A percentile compares a stretch with the other conserved stretches of the same genome.
Conservation (phyloP, 2,329 filamentous ascomycete species). For the Orbilia brochopaga region DNA sequence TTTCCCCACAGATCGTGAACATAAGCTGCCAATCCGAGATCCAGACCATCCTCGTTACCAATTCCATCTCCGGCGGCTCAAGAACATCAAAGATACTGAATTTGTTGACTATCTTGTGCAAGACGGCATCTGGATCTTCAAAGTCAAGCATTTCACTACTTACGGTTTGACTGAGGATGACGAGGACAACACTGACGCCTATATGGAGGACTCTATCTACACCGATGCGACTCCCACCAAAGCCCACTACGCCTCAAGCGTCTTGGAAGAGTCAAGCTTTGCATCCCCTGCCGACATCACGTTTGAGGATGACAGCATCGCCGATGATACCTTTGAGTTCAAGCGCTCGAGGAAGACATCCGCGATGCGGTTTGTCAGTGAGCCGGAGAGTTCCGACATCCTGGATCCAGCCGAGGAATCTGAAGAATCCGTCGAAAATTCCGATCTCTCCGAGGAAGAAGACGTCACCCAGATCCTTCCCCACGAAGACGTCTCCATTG, state of each 20-base stretch:
- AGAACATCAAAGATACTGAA: conserved; percentile 76
- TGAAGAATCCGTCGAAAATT: conserved; percentile 38
- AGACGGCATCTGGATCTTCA: conserved; percentile 87
- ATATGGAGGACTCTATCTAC: conserved; percentile 44
- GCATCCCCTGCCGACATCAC: conserved; percentile 54
- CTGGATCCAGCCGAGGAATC: conserved; percentile 56
- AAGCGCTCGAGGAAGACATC: conserved; percentile 58
- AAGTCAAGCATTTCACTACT: conserved; percentile 94
- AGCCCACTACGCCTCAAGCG: conserved; percentile 52
- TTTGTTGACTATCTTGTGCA: conserved; percentile 80
- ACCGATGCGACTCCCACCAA: conserved; percentile 51
- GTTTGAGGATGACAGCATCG: conserved; percentile 54
- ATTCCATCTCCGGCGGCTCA: conserved; percentile 83
- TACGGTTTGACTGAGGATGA: conserved; percentile 84
- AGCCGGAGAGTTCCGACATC: conserved; percentile 61
- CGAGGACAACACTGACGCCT: conserved; percentile 65
- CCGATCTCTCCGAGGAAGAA: conserved; percentile 44
- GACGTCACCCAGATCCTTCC: conserved; percentile 47
- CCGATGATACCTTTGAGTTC: conserved; percentile 66
- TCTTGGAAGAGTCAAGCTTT: conserved; percentile 42
- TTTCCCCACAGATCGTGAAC: conserved; percentile 77
- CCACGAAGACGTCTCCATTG: conserved; percentile 69
- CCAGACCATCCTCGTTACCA: conserved; percentile 67
- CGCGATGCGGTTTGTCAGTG: conserved; percentile 63
- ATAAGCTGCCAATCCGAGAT: conserved; percentile 59